phyloP scores from a whole-genome alignment of 768 basidiomycete genomes.

The Suillus discolor region DNA sequence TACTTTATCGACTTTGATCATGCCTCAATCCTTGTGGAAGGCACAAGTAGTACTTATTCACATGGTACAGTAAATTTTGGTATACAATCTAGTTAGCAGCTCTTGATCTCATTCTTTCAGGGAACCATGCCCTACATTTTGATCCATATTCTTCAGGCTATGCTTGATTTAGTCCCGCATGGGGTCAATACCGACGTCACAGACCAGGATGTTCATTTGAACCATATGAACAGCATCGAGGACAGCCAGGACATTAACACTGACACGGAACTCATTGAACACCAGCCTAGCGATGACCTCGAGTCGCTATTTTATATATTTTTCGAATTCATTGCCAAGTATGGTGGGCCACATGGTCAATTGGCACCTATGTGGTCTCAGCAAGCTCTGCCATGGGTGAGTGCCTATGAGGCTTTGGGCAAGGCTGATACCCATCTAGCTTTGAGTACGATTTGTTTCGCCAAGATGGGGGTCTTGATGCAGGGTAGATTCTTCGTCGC shows the following conservation, averaged over 20 bases:
- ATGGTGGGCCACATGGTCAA: neutral
- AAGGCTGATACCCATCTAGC: no score
- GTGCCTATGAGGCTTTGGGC: no score
- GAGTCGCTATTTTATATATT: neutral
- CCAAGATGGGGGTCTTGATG: no score
- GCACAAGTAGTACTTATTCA: neutral
- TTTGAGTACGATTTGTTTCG: no score
- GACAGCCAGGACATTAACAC: neutral
- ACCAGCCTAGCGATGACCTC: neutral
- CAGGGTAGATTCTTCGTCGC: no score
- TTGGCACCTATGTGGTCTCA: no score
- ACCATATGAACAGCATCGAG: no score
- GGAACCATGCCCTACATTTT: slow-evolving; percentile 10
- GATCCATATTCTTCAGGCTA: neutral
- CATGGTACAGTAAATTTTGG: neutral
- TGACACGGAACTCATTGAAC: neutral
- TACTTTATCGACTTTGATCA: neutral
- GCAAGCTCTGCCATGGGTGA: no score
- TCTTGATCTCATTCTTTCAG: slow-evolving; percentile 7
- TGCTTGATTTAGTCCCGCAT: neutral
- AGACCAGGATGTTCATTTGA: no score
- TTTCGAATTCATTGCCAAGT: neutral
- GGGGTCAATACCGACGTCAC: neutral
- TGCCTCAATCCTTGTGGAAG: neutral
- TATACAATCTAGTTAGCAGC: slow-evolving; percentile 1